Evolutionary conservation across 192 early-diverging fungal species (phyloP), one percentile per base, ranked within the genome.

Genomic region (Coemansia sp.): DNA sequence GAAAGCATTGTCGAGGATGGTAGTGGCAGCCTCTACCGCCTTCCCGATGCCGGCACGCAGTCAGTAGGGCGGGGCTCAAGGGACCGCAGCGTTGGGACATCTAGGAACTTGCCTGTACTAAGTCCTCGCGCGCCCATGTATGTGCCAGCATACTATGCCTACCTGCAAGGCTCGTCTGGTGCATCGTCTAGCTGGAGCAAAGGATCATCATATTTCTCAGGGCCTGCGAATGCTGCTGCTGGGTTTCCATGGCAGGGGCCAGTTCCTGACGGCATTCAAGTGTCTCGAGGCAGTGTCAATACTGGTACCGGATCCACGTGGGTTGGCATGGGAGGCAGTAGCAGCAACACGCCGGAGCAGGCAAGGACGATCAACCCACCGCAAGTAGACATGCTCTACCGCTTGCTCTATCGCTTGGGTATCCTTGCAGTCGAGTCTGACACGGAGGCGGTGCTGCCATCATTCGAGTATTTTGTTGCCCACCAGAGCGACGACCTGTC

Each of bases 1-100:
- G 73, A 71, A 36, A 71, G 78, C 50, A 75, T 81, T 57, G 78
- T 66, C 60, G 78, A 81, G 36, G 78, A 81, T 56, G 57, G 56
- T 43, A 39, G 46, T n/a, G 53, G 57, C 3, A 37, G 31, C 2
- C 33, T 46, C 20, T 71, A 71, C 45, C 62, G 38, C 24, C 18
- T 37, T 1, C 18, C 56, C 20, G 50, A 64, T 9, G 69, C 13
- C 3, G 50, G 46, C 18, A 33, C 34, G 11, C 50, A 36, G 20
- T 58, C 21, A 1, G 11, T 23, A 5, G 51, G 65, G 9, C 62
- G 69, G 8, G 58, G 50, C 2, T 59, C 61, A 24, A 71, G 60
- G 35, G 69, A 71, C 36, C 65, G 61, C 36, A 24, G 23, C 1
- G 7, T 21, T 5, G 45, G 75, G 7, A 18, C 46, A 14, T n/a